phyloP scores from a whole-genome alignment of 305 asterid species.

The Nicotiana rustica region DNA sequence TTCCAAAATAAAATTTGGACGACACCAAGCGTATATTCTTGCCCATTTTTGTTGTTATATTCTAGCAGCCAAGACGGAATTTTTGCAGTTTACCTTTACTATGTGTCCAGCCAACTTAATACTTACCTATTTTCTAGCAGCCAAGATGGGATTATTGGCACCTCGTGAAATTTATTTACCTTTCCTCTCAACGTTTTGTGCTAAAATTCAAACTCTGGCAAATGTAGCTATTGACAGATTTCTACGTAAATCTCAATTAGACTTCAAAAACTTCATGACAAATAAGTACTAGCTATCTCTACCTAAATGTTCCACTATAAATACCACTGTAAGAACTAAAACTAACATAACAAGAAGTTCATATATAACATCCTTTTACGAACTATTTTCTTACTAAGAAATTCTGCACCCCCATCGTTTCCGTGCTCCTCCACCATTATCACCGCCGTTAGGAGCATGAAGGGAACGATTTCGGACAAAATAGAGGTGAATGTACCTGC shows the following conservation, averaged over 20 bases:
- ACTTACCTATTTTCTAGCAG: no score
- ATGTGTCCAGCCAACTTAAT: no score
- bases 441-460: constrained; percentile 37
- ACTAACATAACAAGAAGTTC: neutral
- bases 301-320: neutral
- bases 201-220: neutral
- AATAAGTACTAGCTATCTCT: no score
- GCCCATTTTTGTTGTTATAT: neutral
- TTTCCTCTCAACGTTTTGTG: neutral
- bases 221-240: neutral
- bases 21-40: no score
- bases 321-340: neutral
- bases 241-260: no score
- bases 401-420: neutral
- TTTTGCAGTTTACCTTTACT: no score
- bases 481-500: constrained; percentile 54
- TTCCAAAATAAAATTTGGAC: no score
- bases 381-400: neutral
- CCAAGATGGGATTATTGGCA: no score
- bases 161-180: neutral
- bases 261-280: neutral
- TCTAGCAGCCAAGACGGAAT: neutral
- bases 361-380: neutral
- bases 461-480: constrained; percentile 51
- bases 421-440: no score